These are phyloP conservation scores for Candida chauliodis DNA, from an alignment of 805 yeast genomes.

Conservation along the genomic window DNA sequence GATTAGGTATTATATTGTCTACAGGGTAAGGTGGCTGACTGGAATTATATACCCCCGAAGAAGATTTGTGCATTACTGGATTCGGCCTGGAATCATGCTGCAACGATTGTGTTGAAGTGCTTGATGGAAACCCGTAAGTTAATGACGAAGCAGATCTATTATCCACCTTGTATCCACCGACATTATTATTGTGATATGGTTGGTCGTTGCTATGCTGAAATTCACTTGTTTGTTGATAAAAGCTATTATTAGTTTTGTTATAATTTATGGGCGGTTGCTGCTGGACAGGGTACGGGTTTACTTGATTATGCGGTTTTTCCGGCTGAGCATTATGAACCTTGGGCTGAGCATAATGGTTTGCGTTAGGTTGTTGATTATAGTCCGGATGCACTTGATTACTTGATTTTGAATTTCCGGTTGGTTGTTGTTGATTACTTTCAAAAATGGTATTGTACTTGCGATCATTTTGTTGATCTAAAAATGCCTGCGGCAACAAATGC, in stretches of 20 bases:
- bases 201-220: neutral
- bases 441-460: slow-evolving; percentile 13
- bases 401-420: slow-evolving; percentile 1
- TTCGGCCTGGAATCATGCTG: slow-evolving; percentile 1
- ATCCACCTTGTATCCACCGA: neutral
- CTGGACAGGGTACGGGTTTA: neutral
- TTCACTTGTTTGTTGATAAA: neutral
- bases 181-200: neutral
- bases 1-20: neutral
- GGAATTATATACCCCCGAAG: neutral
- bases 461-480: slow-evolving; percentile 13
- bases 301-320: neutral
- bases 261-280: no score
- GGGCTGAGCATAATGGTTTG: neutral
- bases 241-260: no score
- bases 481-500: slow-evolving; percentile 22
- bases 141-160: slow-evolving; percentile 7
- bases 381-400: neutral
- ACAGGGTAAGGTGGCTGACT: slow-evolving; percentile 2
- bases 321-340: neutral
- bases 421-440: slow-evolving; percentile 10
- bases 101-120: slow-evolving; percentile 4
- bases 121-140: slow-evolving; percentile 10
- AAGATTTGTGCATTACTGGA: neutral
- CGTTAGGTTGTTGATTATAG: neutral